phyloP scores from a whole-genome alignment of 805 yeast species.

The Candida sonorensis region DNA sequence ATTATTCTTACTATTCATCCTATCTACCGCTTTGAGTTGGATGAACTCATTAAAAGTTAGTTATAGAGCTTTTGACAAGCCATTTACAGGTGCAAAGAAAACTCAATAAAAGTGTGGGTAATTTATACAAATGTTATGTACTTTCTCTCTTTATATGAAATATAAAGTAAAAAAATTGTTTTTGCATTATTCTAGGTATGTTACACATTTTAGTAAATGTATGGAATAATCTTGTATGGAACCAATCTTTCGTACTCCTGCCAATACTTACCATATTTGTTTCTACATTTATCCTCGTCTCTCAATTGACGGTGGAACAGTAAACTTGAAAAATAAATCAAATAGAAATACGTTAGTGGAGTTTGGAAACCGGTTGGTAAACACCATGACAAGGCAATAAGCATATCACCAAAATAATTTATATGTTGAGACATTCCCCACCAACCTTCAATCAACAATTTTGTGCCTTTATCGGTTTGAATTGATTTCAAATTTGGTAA shows the following conservation, averaged over 20 bases:
- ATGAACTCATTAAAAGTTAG: conserved; percentile 63
- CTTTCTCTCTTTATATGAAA: no score
- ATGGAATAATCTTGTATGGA: conserved; percentile 88
- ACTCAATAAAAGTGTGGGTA: no score
- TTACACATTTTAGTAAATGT: conserved; percentile 47
- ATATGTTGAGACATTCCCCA: conserved; percentile 92
- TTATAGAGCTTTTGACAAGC: conserved; percentile 77
- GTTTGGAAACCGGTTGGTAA: conserved; percentile 79
- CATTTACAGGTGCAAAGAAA: conserved; percentile 45
- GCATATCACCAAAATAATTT: conserved; percentile 94
- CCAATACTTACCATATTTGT: conserved; percentile 86
- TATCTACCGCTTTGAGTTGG: conserved; percentile 66
- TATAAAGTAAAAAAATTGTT: not conserved
- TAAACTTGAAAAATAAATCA: conserved; percentile 72
- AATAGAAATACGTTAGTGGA: conserved; percentile 82
- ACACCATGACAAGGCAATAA: conserved; percentile 89
- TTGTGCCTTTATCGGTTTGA: conserved; percentile 69
- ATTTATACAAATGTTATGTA: no score
- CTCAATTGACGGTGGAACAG: conserved; percentile 83
- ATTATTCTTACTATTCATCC: conserved; percentile 46
- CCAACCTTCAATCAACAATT: conserved; percentile 86
- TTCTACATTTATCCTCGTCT: conserved; percentile 86
- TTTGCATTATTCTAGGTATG: not conserved
- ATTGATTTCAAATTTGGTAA: conserved; percentile 63
- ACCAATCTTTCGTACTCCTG: conserved; percentile 70